A percentile compares a stretch with the other conserved stretches of the same genome.
Evolutionary conservation across 2,329 filamentous ascomycete genomes (phyloP).

Genomic region (Colletotrichum coccodes): DNA sequence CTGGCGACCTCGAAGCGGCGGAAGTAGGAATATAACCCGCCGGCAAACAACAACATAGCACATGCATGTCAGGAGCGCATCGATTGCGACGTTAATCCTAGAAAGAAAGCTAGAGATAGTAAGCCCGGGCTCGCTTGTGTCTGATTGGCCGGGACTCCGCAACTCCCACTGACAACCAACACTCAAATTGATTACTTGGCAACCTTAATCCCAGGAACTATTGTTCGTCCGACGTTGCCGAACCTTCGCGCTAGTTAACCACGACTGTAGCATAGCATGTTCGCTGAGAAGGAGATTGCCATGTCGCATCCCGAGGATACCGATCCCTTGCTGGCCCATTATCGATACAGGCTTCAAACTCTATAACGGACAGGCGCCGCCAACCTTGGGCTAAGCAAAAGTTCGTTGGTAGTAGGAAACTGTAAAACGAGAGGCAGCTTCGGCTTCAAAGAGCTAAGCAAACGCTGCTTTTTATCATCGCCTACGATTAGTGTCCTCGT

Average conservation of each 20-base stretch:
- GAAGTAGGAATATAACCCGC: background rate
- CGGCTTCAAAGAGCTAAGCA: no score
- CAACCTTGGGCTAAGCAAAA: background rate
- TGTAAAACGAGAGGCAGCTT: background rate
- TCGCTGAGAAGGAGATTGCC: background rate
- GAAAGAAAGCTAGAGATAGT: background rate
- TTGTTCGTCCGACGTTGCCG: background rate
- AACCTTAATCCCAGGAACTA: conserved; percentile 3
- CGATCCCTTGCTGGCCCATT: background rate
- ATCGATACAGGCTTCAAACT: background rate
- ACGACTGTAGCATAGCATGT: background rate
- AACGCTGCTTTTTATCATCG: background rate
- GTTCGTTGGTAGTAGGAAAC: background rate
- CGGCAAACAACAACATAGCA: background rate
- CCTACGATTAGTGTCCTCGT: background rate
- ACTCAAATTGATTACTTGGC: conserved; percentile 1
- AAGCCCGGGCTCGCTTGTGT: background rate
- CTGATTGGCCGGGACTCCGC: background rate
- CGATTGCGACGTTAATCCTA: background rate
- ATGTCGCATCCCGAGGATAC: background rate
- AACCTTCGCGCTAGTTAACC: background rate
- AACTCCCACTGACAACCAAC: background rate
- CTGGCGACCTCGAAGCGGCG: background rate
- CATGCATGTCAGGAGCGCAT: background rate
- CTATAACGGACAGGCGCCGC: background rate